phyloP scores from a whole-genome alignment of 1,139 yeast species.

The Cylindricascospora bacillispora region DNA sequence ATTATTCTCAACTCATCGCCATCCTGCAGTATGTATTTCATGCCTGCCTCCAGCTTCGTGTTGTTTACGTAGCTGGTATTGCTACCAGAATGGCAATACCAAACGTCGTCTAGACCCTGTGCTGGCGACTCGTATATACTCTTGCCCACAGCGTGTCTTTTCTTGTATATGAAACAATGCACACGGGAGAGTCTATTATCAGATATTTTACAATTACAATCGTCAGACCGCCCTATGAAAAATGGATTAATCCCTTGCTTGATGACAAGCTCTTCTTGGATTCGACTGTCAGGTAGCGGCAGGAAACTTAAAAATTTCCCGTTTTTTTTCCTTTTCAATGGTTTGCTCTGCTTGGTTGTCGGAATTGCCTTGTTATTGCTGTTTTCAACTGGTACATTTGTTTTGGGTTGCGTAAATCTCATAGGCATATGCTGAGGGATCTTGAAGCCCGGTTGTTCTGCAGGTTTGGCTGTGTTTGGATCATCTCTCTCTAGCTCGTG shows the following conservation, averaged over 20 bases:
- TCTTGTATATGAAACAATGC: conserved; percentile 59
- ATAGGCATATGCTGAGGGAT: conserved; percentile 26
- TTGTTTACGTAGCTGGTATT: conserved; percentile 68
- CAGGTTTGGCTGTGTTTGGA: background rate
- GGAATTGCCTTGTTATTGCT: conserved; percentile 2
- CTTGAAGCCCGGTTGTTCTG: conserved; percentile 19
- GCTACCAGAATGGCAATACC: conserved; percentile 71
- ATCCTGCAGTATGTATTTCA: conserved; percentile 46
- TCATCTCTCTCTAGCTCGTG: conserved; percentile 8
- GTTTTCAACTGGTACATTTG: conserved; percentile 5
- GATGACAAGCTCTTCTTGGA: conserved; percentile 39
- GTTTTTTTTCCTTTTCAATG: conserved; percentile 21
- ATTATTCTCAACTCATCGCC: conserved; percentile 59
- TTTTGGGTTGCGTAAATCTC: conserved; percentile 20
- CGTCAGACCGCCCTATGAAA: conserved; percentile 51
- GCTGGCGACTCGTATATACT: conserved; percentile 57
- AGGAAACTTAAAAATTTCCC: conserved; percentile 40
- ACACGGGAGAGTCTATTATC: conserved; percentile 74
- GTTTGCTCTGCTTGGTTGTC: conserved; percentile 3
- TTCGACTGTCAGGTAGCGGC: conserved; percentile 31
- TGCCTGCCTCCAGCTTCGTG: conserved; percentile 44
- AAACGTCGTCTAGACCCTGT: conserved; percentile 54
- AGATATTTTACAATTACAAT: conserved; percentile 44
- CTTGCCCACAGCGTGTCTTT: conserved; percentile 43
- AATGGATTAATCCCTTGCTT: conserved; percentile 53